phyloP scores from a whole-genome alignment of 1,139 yeast genomes.

The Blastobotrys capitulatus region DNA sequence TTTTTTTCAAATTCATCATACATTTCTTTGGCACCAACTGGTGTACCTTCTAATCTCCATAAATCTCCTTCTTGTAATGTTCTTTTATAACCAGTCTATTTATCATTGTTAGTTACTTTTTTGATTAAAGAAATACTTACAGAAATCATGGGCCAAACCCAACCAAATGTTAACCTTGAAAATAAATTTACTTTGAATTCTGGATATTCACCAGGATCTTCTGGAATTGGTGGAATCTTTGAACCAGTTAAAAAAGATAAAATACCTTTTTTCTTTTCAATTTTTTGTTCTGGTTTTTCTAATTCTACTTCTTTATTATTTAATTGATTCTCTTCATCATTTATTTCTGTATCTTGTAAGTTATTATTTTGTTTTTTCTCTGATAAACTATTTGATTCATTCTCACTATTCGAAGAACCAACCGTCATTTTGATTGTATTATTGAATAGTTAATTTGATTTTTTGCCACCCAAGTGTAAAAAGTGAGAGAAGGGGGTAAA shows the following conservation, averaged over 20 bases:
- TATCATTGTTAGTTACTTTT: slow-evolving; percentile 1
- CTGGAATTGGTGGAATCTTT: slow-evolving; percentile 30
- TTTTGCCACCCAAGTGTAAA: too few species aligned
- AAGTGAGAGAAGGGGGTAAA: too few species aligned
- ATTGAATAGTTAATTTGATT: too few species aligned
- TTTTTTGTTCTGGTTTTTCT: neutral
- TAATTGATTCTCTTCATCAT: too few species aligned
- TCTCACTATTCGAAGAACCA: too few species aligned
- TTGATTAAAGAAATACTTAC: slow-evolving; percentile 27
- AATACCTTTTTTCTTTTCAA: slow-evolving; percentile 14
- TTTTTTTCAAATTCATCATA: slow-evolving; percentile 37
- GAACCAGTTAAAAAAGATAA: slow-evolving; percentile 26
- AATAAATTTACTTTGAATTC: slow-evolving; percentile 23
- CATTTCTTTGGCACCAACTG: slow-evolving; percentile 44
- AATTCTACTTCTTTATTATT: too few species aligned
- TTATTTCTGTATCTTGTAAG: too few species aligned
- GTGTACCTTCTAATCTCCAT: slow-evolving; percentile 46
- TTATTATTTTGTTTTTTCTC: too few species aligned
- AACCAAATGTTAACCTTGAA: slow-evolving; percentile 42
- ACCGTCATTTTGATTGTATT: too few species aligned
- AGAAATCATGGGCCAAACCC: slow-evolving; percentile 55
- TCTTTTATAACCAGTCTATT: slow-evolving; percentile 53
- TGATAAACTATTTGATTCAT: too few species aligned
- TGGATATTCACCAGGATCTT: slow-evolving; percentile 25
- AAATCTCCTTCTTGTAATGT: slow-evolving; percentile 61